Conservation (phyloP, 1,284 basidiomycete species). For the Heterobasidion parviporum region DNA sequence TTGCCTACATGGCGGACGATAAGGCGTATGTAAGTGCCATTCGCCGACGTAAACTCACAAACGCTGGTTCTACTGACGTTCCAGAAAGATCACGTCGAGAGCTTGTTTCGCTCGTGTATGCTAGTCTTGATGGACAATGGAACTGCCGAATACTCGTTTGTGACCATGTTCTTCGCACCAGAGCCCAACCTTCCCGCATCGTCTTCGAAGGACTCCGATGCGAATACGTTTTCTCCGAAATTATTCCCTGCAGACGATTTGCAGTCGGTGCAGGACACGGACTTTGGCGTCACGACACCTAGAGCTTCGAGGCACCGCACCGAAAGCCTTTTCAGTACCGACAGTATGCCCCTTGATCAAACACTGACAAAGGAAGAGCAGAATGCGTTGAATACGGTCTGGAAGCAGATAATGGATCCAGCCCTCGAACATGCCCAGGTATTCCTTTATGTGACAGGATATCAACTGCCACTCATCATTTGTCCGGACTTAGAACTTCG, state of each 20-base stretch:
- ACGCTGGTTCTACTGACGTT: neutral
- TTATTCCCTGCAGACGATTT: conserved; percentile 18
- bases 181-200: conserved; percentile 24
- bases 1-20: conserved; percentile 83
- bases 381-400: conserved; percentile 51
- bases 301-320: conserved; percentile 12
- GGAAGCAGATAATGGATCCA: conserved; percentile 90
- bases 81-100: conserved; percentile 80
- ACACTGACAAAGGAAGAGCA: conserved; percentile 46
- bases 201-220: conserved; percentile 24
- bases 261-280: conserved; percentile 18
- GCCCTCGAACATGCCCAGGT: conserved; percentile 79
- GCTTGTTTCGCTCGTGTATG: conserved; percentile 74
- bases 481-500: conserved; percentile 52
- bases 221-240: conserved; percentile 31
- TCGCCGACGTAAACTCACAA: neutral
- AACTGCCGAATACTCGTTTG: conserved; percentile 83
- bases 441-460: conserved; percentile 10
- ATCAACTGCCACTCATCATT: neutral
- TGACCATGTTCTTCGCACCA: conserved; percentile 71
- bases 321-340: conserved; percentile 19
- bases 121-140: conserved; percentile 92
- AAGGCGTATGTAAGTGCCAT: conserved; percentile 61
- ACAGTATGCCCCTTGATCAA: conserved; percentile 9
- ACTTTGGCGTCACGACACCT: conserved; percentile 15